Base-by-base conservation (phyloP, 352 stramenopile genomes). In the Phytopythium vexans region DNA sequence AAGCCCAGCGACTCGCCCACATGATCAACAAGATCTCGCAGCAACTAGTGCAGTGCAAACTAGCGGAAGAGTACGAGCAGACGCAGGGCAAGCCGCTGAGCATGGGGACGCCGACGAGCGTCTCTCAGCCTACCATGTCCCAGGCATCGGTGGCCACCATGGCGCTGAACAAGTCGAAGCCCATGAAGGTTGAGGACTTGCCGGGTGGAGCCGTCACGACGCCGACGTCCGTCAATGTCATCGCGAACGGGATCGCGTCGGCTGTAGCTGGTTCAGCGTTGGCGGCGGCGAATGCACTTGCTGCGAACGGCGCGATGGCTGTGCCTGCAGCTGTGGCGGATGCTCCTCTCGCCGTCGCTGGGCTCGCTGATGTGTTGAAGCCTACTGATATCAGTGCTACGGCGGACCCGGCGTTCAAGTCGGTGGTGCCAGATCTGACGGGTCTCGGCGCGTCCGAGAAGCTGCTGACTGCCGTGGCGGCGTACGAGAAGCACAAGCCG, bases 21-120 rank as follows among this genome's bases (percentile, higher is more conserved):
- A 87, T 90, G 74, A 92, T 90, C 52, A 89, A 85, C 56, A 92
- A 92, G 61, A 92, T 92, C 32, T 88, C 82, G 34, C 83, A 93
- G 66, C 83, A 93, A 49, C 64, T 93, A 9, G 75, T 92, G 39
- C 83, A 93, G 49, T 83, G 79, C 63, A 93, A 93, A 42, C 56
- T 93, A 31, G 81, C 81, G 0, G 83, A 93, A 52, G 82, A 93
- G 36, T 88, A 90, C 43, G 78, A 91, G 45, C 73, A 86, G 60
- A 70, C 71, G 8, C 68, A 77, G 60, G 66, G 53, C 59, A 87
- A 85, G 64, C 72, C 52, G 15, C 69, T 82, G 51, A 68, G 56
- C 14, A 62, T 80, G 49, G 38, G 60, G 4, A 61, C 68, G 5
- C 55, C 61, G 8, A 54, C 54, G 14, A 36, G 27, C 15, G 52